Base-by-base conservation (phyloP, 495 filamentous ascomycete species). In the Zalerion maritima region DNA sequence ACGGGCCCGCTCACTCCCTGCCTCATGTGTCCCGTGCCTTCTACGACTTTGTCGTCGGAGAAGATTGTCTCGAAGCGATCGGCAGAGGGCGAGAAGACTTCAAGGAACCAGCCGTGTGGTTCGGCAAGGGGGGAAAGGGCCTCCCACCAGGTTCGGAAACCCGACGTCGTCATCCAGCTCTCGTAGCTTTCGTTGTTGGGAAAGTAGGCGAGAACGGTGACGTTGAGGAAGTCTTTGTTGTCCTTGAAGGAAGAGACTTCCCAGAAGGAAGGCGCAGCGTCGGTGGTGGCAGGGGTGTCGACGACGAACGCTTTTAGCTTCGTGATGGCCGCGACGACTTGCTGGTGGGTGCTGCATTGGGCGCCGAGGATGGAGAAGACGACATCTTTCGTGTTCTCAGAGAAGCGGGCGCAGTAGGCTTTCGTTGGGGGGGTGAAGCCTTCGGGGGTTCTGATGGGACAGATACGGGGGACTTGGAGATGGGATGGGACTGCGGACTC, bases 41-140 rank as follows among this genome's bases (percentile, higher is more conserved):
- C 51, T 22, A 28, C 21, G 15, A 34, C 32, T 4, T 35, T 35
- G 18, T 42, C 35, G 23, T 26, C 32, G 16, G 47, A 46, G 27
- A 43, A 47, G 10, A 55, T 29, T 12, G 49, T 50, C 28, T 55
- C 49, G 32, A 45, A 38, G 17, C 49, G 42, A 24, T 51, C 45
- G 1, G 46, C 36, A 11, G 37, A 31, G 4, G 52, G 49, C 15
- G 37, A 39, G 32, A 53, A 46, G 14, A 49, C 34, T 32, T 55
- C 49, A 11, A 45, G 40, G 29, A 53, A 50, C 43, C 49, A 52
- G 21, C 46, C 49, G 24, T 43, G 32, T 3, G 4, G 22, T 18
- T 39, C 16, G 5, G 14, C 18, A 3, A 11, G 19, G 9, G 28
- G 27, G 10, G 39, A 32, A 8, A 50, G 35, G 3, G 13, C 23